Conservation (phyloP, 257 asterid genomes). For the Striga asiatica region DNA sequence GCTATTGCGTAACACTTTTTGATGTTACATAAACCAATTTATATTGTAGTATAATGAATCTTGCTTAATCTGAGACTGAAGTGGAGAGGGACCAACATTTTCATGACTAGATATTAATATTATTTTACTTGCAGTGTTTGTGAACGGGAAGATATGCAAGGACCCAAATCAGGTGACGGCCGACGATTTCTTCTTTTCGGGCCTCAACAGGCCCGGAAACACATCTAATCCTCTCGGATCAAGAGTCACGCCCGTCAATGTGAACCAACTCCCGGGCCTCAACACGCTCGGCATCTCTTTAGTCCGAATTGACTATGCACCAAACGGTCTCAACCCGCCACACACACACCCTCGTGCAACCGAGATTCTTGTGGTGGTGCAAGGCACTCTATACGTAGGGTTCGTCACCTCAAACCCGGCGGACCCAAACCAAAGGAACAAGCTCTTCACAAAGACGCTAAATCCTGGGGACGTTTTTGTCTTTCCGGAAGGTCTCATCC, state of each 20-base stretch:
- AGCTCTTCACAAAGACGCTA: neutral
- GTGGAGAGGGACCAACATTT: too few relatives aligned
- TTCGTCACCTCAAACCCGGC: neutral
- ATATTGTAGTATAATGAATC: too few relatives aligned
- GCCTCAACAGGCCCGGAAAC: neutral
- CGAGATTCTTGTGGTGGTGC: neutral
- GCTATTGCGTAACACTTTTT: too few relatives aligned
- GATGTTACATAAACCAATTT: too few relatives aligned
- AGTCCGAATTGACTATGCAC: slow-evolving; percentile 13
- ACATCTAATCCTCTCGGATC: neutral
- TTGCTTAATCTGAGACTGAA: too few relatives aligned
- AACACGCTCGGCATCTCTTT: slow-evolving; percentile 16
- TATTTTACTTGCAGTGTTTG: slow-evolving; percentile 11
- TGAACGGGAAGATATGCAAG: neutral
- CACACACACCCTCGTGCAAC: slow-evolving; percentile 24
- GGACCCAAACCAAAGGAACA: neutral
- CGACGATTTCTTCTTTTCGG: neutral
- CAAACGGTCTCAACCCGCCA: slow-evolving; percentile 17
- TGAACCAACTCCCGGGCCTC: neutral
- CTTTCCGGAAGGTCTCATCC: neutral
- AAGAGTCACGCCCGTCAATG: neutral
- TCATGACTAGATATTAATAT: too few relatives aligned
- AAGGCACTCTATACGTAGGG: neutral
- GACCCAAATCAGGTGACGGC: neutral
- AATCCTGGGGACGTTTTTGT: neutral